Percentiles rank a stretch among this genome's conserved stretches.
Conservation (phyloP, 768 basidiomycete species). For the Amanita phalloides region DNA sequence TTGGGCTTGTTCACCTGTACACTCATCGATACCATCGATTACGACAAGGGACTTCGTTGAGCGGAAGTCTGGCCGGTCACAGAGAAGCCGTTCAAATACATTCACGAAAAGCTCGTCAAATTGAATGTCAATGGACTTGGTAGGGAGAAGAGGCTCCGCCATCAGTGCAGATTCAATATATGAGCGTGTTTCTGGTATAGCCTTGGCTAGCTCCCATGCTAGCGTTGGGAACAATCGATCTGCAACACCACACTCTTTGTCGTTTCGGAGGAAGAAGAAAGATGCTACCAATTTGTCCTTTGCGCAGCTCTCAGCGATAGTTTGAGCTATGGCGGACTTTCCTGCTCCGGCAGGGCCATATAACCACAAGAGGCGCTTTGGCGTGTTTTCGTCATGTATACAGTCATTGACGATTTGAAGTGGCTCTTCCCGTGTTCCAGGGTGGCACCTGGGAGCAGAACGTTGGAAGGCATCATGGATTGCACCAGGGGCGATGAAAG, state of each 20-base stretch:
- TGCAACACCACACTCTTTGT: background rate
- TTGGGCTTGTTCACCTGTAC: background rate
- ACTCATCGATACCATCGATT: conserved; percentile 1
- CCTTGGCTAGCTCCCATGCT: background rate
- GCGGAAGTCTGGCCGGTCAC: background rate
- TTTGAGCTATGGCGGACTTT: background rate
- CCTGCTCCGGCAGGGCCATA: background rate
- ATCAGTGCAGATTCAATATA: background rate
- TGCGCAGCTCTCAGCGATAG: background rate
- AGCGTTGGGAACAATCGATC: background rate
- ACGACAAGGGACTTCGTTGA: background rate
- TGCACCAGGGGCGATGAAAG: background rate
- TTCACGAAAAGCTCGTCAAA: background rate
- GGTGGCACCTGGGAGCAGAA: background rate
- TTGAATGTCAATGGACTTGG: background rate
- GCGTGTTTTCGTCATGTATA: background rate
- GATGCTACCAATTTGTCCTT: background rate
- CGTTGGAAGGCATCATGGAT: background rate
- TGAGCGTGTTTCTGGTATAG: background rate
- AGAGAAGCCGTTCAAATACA: background rate
- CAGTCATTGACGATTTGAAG: background rate
- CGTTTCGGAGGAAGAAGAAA: background rate
- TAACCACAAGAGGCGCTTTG: background rate
- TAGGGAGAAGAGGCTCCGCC: background rate
- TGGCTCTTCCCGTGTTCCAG: background rate